Evolutionary conservation across 2,329 filamentous ascomycete species (phyloP), one percentile per base, ranked within the genome.

Genomic region (Ophidiomyces ophidiicola): DNA sequence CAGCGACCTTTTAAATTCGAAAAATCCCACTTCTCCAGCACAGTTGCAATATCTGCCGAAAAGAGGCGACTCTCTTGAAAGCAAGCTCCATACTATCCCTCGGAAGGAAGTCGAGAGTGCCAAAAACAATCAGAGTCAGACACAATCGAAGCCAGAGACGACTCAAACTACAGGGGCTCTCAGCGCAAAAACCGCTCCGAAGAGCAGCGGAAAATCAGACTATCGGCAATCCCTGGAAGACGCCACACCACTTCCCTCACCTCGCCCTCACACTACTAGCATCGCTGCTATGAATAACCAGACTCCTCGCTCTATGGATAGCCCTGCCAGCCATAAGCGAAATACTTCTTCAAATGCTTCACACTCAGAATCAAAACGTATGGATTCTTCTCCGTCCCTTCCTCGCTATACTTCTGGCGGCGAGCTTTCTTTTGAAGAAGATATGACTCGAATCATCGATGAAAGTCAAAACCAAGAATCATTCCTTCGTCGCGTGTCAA

Each of bases 351-450:
- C 62, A 15, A 65, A 57, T 44, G 63, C 69, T 8, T 41, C 58
- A 2, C 56, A 60, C 23, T 55, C 57, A 8, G 60, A 63, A 30
- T 43, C 53, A 8, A 51, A 54, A 24, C 54, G 56, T 36, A 44
- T 64, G 47, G 72, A 74, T 48, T 59, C 61, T 26, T 82, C 80
- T 6, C 78, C 80, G 6, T 78, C 77, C 50, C 65, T 84, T 46
- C 75, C 80, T 48, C 71, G 79, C 52, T 83, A 74, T 45, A 93
- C 81, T 59, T 72, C 74, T 30, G 84, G 83, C 37, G 84, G 79
- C 39, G 86, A 93, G 48, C 90, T 94, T 54, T 90, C 82, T 44
- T 78, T 94, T 79, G 88, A 96, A 48, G 87, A 94, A 59, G 90
- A 96, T 55, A 85, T 94, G 76, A 82, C 83, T 39, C 80, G 87